phyloP scores from a whole-genome alignment of 768 basidiomycete genomes.

The Mrakia gelida region DNA sequence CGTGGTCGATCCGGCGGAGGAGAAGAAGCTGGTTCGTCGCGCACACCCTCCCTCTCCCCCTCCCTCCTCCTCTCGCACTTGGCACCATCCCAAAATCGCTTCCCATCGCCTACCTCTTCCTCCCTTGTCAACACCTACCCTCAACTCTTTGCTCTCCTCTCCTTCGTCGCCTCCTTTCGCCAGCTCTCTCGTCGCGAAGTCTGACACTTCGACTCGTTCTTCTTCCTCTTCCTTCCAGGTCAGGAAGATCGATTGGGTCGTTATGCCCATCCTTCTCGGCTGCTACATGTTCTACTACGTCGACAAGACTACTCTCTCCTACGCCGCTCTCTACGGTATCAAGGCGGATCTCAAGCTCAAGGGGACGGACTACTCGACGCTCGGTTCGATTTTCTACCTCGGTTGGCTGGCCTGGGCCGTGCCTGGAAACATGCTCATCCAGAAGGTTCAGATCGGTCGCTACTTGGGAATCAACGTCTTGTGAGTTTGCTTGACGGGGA shows the following conservation, averaged over 20 bases:
- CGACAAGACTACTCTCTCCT: conserved; percentile 25
- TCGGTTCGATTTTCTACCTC: conserved; percentile 45
- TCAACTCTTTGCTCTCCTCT: no score
- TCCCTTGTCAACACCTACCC: not conserved
- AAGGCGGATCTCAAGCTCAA: conserved; percentile 44
- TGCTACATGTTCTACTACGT: conserved; percentile 35
- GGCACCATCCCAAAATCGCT: not conserved
- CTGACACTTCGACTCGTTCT: not conserved
- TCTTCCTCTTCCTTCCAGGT: not conserved
- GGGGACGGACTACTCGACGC: conserved; percentile 45
- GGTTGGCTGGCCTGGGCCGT: conserved; percentile 49
- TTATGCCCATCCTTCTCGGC: conserved; percentile 38
- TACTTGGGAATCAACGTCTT: conserved; percentile 47
- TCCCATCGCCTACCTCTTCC: not conserved
- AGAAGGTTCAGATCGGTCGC: conserved; percentile 46
- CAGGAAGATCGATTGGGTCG: conserved; percentile 37
- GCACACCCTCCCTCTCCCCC: not conserved
- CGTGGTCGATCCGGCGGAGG: not conserved
- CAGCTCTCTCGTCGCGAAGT: no score
- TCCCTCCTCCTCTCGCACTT: not conserved
- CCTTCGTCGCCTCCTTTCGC: no score
- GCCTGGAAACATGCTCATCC: conserved; percentile 49
- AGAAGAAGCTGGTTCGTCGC: not conserved
- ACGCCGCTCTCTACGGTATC: conserved; percentile 41
- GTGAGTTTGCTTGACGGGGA: not conserved